These are phyloP conservation scores for Annulohypoxylon truncatum DNA, from an alignment of 2,329 filamentous ascomycete genomes.

Conservation along the genomic window DNA sequence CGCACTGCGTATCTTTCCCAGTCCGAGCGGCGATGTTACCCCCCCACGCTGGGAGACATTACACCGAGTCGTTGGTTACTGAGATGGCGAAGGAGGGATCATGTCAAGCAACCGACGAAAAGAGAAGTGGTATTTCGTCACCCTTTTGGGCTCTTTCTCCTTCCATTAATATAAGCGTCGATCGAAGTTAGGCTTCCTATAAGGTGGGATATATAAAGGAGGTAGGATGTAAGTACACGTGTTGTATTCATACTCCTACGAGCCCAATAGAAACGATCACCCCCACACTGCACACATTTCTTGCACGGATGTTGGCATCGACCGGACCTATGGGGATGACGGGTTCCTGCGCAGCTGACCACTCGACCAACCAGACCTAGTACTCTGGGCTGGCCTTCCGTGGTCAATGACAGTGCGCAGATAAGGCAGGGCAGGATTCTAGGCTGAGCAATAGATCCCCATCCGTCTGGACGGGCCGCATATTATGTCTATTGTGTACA, in stretches of 20 bases:
- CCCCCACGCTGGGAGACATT: slow-evolving; percentile 28
- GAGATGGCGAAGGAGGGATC: slow-evolving; percentile 28
- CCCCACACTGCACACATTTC: slow-evolving; percentile 32
- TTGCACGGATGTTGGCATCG: slow-evolving; percentile 32
- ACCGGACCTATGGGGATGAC: slow-evolving; percentile 50
- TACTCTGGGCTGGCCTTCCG: slow-evolving; percentile 34
- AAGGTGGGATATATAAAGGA: slow-evolving; percentile 6
- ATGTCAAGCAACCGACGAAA: slow-evolving; percentile 23
- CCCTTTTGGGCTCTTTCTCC: slow-evolving; percentile 17
- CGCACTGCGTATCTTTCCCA: slow-evolving; percentile 34
- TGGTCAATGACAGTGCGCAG: slow-evolving; percentile 44
- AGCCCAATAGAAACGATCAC: slow-evolving; percentile 24
- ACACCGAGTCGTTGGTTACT: slow-evolving; percentile 23
- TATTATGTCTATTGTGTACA: slow-evolving; percentile 38
- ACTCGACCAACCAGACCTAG: slow-evolving; percentile 36
- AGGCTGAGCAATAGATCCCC: slow-evolving; percentile 37
- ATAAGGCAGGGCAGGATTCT: slow-evolving; percentile 33
- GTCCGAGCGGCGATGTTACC: slow-evolving; percentile 30
- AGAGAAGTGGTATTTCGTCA: slow-evolving; percentile 29
- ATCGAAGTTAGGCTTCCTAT: slow-evolving; percentile 12
- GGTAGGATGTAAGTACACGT: slow-evolving; percentile 31
- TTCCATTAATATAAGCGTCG: slow-evolving; percentile 8
- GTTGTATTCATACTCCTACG: slow-evolving; percentile 28
- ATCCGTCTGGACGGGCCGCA: slow-evolving; percentile 40
- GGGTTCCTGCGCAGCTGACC: slow-evolving; percentile 54